Conservation (phyloP, 345 rosid genomes). For the Pelargonium nanum region DNA sequence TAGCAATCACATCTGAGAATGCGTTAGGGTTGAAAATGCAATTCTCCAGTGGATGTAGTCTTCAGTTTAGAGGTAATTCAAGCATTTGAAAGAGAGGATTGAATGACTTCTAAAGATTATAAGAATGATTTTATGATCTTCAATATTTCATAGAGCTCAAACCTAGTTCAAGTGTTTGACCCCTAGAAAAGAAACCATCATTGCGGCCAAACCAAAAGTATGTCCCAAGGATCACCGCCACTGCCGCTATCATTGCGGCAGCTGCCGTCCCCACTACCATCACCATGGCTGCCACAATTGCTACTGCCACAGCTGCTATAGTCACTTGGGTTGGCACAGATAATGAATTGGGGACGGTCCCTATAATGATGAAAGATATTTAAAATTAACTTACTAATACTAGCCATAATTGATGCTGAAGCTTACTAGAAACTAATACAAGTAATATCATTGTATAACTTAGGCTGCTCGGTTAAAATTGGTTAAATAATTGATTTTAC, state of each 20-base stretch:
- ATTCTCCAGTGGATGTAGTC: not conserved
- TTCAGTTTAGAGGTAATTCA: not conserved
- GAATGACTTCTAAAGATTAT: not conserved
- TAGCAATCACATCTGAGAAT: not conserved
- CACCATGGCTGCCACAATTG: slow-evolving; percentile 65
- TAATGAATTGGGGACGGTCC: slow-evolving; percentile 77
- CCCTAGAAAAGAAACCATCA: slow-evolving; percentile 63
- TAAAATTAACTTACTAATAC: slow-evolving; percentile 11
- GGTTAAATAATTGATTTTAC: no score
- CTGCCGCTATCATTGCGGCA: slow-evolving; percentile 55
- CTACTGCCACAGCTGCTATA: slow-evolving; percentile 56
- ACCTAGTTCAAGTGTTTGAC: slow-evolving; percentile 51
- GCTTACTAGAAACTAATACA: no score
- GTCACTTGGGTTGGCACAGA: slow-evolving; percentile 70
- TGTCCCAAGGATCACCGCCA: slow-evolving; percentile 69
- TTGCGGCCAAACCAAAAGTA: slow-evolving; percentile 69
- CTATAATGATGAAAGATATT: slow-evolving; percentile 73
- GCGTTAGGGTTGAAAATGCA: not conserved
- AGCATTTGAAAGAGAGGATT: not conserved
- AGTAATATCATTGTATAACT: no score
- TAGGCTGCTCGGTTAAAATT: no score
- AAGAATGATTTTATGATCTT: slow-evolving; percentile 4
- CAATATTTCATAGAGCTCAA: slow-evolving; percentile 23
- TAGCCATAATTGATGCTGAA: not conserved
- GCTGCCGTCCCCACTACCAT: slow-evolving; percentile 57